Evolutionary conservation across 164 flowering plant genomes (phyloP).

Genomic region (Vitis rupestris): DNA sequence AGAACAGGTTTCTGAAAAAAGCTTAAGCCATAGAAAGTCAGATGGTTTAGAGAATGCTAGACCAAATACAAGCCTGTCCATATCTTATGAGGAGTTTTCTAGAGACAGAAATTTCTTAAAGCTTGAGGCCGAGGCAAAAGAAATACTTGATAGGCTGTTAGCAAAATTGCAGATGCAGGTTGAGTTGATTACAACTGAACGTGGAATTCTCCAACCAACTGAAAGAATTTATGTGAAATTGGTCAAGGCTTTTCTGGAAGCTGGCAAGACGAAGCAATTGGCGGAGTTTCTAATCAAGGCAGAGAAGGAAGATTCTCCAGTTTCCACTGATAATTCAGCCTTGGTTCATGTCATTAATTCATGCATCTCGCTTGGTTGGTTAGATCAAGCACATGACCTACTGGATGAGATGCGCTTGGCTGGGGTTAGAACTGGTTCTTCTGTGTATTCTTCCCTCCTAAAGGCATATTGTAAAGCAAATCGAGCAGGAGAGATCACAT

Average conservation of each 20-base stretch:
- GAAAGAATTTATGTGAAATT: constrained; percentile 69
- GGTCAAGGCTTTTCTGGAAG: constrained; percentile 77
- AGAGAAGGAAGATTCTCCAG: constrained; percentile 67
- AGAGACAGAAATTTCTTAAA: constrained; percentile 44
- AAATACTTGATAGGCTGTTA: constrained; percentile 40
- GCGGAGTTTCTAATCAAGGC: constrained; percentile 72
- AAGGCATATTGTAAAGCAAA: constrained; percentile 81
- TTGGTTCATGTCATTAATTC: constrained; percentile 73
- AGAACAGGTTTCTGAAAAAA: constrained; percentile 17
- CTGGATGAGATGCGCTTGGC: constrained; percentile 87
- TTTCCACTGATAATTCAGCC: constrained; percentile 62
- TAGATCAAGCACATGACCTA: constrained; percentile 88
- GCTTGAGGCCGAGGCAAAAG: constrained; percentile 64
- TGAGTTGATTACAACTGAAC: constrained; percentile 64
- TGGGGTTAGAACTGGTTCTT: constrained; percentile 63
- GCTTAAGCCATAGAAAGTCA: constrained; percentile 6
- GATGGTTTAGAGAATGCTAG: constrained; percentile 11
- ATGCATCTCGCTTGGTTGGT: constrained; percentile 81
- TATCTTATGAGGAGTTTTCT: constrained; percentile 55
- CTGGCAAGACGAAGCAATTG: constrained; percentile 67
- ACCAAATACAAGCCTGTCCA: constrained; percentile 13
- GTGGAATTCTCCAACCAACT: constrained; percentile 85
- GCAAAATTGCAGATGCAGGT: constrained; percentile 52
- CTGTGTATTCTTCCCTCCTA: constrained; percentile 71
- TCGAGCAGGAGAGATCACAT: constrained; percentile 40